Percentiles rank a stretch among this genome's conserved stretches.
These are phyloP conservation scores for Pyricularia sp. DNA, from an alignment of 2,329 filamentous ascomycete genomes.

Conservation along the genomic window DNA sequence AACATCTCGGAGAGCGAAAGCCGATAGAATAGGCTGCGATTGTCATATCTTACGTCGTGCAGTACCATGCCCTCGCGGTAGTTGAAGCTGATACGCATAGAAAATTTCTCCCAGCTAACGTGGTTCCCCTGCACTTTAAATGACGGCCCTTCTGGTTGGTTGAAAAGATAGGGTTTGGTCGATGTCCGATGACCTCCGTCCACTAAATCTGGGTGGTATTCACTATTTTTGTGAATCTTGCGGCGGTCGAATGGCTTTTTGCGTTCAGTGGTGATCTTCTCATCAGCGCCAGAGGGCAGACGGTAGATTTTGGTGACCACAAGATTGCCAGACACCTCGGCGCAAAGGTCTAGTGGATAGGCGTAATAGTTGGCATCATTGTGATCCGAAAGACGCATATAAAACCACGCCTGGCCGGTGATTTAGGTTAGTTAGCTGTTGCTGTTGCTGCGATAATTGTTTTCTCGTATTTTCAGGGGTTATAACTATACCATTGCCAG, in stretches of 20 bases:
- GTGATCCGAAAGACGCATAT: slow-evolving; percentile 25
- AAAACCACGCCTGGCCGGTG: slow-evolving; percentile 19
- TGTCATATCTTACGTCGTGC: slow-evolving; percentile 56
- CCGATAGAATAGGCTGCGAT: slow-evolving; percentile 51
- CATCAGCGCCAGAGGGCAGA: slow-evolving; percentile 27
- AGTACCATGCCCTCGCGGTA: slow-evolving; percentile 57
- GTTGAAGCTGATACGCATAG: slow-evolving; percentile 56
- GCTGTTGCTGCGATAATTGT: not conserved
- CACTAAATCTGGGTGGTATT: slow-evolving; percentile 21
- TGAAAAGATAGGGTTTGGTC: slow-evolving; percentile 36
- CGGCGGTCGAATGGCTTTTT: slow-evolving; percentile 24
- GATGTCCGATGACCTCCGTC: slow-evolving; percentile 24
- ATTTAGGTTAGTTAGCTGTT: not conserved
- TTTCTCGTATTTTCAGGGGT: not conserved
- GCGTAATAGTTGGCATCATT: slow-evolving; percentile 43
- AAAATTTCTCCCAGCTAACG: slow-evolving; percentile 55
- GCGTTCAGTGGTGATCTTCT: slow-evolving; percentile 22
- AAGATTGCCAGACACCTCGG: slow-evolving; percentile 35
- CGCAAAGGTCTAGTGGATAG: slow-evolving; percentile 39
- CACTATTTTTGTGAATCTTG: slow-evolving; percentile 24
- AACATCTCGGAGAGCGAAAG: slow-evolving; percentile 58
- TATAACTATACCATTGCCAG: slow-evolving; percentile 30
- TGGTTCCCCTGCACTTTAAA: slow-evolving; percentile 38
- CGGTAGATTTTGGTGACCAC: slow-evolving; percentile 36
- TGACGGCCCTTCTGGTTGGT: slow-evolving; percentile 9